Evolutionary conservation across 768 basidiomycete species (phyloP), one percentile per base, ranked within the genome.

Genomic region (Pholiota microspora): DNA sequence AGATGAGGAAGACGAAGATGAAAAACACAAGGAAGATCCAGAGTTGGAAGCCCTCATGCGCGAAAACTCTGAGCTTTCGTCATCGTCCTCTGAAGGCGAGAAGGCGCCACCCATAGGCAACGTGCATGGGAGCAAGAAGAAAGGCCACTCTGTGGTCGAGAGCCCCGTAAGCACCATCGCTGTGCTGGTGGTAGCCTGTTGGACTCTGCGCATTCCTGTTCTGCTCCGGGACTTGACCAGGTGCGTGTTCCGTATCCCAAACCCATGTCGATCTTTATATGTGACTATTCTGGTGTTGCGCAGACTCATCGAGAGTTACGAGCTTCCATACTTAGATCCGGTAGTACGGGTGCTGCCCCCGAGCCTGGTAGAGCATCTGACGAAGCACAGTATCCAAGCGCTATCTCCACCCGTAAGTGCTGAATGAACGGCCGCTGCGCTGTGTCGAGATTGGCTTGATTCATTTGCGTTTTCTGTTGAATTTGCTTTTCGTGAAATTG

Each of bases 321-420:
- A 84, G 31, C 75, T 97, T 35, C 93, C 92, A 1, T 95, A 94
- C 71, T 75, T 97, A 36, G 88, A 93, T 59, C 79, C 83, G 28
- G 68, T 83, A 28, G 79, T 54, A 25, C 44, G 81, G 28, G 63
- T 82, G 29, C 70, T 96, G 6, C 89, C 92, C 1, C 57, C 55
- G 28, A 73, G 71, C 15, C 81, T 95, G 79, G 75, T 75, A 1
- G 63, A 68, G 35, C 92, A 93, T 71, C 81, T 96, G 48, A 88
- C 86, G 27, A 87, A 86, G 69, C 81, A 89, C 56, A 82, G 77
- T 42, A 71, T 77, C 28, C 79, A 78, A 65, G 84, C 86, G 24
- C 71, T 93, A 59, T 86, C 86, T 44, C 91, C 92, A 45, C 72
- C 74, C 62, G 92, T 93, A 71, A 56, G 85, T 67, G 45, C 27